A percentile compares a stretch with the other conserved stretches of the same genome.
Conservation (phyloP, 2,329 filamentous ascomycete species). For the Leptoxyphium fumago region DNA sequence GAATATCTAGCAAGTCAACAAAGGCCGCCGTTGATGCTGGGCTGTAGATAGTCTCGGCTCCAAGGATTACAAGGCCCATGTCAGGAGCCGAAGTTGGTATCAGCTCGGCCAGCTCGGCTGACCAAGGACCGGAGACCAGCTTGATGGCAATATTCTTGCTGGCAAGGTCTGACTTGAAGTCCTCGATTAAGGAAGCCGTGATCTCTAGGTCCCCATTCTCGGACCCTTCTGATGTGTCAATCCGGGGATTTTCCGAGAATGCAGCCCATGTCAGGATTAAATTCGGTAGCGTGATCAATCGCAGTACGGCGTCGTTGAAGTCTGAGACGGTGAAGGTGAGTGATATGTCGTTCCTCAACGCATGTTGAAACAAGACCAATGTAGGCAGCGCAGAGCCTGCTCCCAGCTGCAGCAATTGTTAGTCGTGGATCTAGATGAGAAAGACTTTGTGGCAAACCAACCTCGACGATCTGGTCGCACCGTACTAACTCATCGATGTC, state of each 20-base stretch:
- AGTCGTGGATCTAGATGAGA: background rate
- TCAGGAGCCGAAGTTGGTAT: slow-evolving; percentile 28
- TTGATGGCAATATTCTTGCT: slow-evolving; percentile 40
- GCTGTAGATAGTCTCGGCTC: slow-evolving; percentile 73
- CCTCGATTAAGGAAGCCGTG: slow-evolving; percentile 39
- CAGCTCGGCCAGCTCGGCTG: slow-evolving; percentile 39
- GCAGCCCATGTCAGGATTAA: slow-evolving; percentile 51
- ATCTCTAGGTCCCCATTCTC: slow-evolving; percentile 47
- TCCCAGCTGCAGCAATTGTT: slow-evolving; percentile 42
- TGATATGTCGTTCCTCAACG: slow-evolving; percentile 31
- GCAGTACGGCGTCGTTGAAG: slow-evolving; percentile 65
- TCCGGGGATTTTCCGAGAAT: slow-evolving; percentile 6
- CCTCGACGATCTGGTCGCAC: slow-evolving; percentile 36
- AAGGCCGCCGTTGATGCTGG: slow-evolving; percentile 56
- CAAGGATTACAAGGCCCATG: slow-evolving; percentile 43
- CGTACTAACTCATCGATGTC: slow-evolving; percentile 34
- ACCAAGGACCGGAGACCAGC: slow-evolving; percentile 64
- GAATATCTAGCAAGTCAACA: slow-evolving; percentile 46
- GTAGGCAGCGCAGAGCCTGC: slow-evolving; percentile 66
- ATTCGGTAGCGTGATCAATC: slow-evolving; percentile 68
- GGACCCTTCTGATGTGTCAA: background rate
- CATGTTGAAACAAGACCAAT: slow-evolving; percentile 53
- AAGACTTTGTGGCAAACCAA: slow-evolving; percentile 5
- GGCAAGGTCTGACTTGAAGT: slow-evolving; percentile 43
- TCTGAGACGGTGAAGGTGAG: slow-evolving; percentile 56